Conservation (phyloP, 192 early-diverging fungal species). For the Backusella morwellensis region DNA sequence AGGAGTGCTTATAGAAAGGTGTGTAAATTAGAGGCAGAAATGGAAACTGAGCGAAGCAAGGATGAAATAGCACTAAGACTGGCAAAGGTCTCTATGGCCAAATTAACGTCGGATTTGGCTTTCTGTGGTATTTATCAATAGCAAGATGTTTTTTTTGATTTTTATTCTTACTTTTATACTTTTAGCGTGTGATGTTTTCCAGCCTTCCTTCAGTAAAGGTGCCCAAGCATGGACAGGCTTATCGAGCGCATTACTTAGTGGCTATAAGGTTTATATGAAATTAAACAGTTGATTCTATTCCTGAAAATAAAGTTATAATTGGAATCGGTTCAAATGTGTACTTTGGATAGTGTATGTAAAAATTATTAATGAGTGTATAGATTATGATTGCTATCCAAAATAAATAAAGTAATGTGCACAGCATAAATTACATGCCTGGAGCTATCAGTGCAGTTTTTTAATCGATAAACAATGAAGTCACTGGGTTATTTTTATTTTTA, state of each 20-base stretch:
- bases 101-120: conserved; percentile 63
- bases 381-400: no score
- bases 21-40: conserved; percentile 18
- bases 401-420: no score
- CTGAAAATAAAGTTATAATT: background rate
- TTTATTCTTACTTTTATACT: conserved; percentile 7
- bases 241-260: conserved; percentile 42
- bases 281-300: background rate
- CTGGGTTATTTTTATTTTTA: no score
- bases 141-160: conserved; percentile 5
- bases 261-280: conserved; percentile 45
- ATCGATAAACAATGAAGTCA: no score
- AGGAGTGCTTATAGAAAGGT: conserved; percentile 47
- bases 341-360: no score
- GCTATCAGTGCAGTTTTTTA: no score
- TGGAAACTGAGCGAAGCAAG: background rate
- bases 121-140: conserved; percentile 65
- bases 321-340: background rate
- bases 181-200: conserved; percentile 52
- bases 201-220: conserved; percentile 43
- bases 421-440: no score
- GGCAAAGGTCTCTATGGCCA: conserved; percentile 52
- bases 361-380: no score
- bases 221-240: conserved; percentile 54
- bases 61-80: conserved; percentile 14